Evolutionary conservation across 441 rosid species (phyloP).

Genomic region (Populus trichocarpa): DNA sequence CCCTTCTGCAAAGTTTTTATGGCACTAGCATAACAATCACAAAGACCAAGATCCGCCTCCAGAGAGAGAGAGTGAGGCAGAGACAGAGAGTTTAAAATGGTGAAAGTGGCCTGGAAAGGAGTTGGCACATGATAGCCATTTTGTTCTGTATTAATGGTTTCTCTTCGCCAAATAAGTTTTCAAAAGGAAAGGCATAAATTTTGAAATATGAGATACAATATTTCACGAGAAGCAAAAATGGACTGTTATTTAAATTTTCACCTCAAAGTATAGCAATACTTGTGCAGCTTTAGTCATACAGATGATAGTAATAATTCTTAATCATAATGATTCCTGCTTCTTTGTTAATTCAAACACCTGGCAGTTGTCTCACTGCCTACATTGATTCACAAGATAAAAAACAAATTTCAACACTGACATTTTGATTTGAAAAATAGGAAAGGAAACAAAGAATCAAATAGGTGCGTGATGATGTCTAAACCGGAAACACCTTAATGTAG

Average conservation of each 20-base stretch:
- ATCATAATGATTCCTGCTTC: no score
- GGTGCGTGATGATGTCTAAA: no score
- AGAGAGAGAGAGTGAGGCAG: not conserved
- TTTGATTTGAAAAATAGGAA: no score
- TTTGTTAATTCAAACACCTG: no score
- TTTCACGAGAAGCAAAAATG: not conserved
- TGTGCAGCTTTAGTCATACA: not conserved
- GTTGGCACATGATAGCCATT: not conserved
- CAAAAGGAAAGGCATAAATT: not conserved
- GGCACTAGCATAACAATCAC: not conserved
- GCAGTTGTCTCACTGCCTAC: no score
- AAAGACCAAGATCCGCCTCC: not conserved
- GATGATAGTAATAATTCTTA: no score
- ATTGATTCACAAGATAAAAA: no score
- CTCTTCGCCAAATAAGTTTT: not conserved
- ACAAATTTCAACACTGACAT: no score
- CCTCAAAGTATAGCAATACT: not conserved
- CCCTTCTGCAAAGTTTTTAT: conserved; percentile 3
- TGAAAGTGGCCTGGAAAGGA: not conserved
- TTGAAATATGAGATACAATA: not conserved
- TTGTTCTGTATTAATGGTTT: not conserved
- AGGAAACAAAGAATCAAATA: no score
- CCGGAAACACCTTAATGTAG: no score
- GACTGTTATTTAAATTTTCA: not conserved
- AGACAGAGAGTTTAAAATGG: not conserved